Percentiles rank a stretch among this genome's conserved stretches.
These are phyloP conservation scores for Phytophthora pisi DNA, from an alignment of 352 stramenopile genomes.

Conservation along the genomic window DNA sequence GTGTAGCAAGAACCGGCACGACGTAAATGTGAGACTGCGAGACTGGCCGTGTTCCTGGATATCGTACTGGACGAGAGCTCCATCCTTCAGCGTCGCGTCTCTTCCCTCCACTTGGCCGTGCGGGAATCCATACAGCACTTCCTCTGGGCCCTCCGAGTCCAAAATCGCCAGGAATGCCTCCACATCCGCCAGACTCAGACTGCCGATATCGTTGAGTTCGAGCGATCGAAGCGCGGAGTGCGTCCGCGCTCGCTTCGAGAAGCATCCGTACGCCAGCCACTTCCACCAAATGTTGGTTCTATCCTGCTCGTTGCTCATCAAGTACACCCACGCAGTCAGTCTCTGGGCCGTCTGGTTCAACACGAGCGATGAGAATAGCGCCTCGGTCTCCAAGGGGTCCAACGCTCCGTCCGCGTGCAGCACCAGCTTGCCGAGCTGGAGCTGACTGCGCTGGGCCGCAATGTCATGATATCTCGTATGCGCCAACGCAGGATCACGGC, in stretches of 20 bases:
- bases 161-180: conserved; percentile 19
- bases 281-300: conserved; percentile 16
- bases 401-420: conserved; percentile 6
- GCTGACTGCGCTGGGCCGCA: background rate
- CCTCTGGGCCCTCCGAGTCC: conserved; percentile 18
- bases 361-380: conserved; percentile 15
- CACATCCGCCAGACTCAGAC: conserved; percentile 11
- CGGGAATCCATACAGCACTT: conserved; percentile 14
- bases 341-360: conserved; percentile 26
- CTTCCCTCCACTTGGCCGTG: conserved; percentile 9
- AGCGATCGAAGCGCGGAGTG: conserved; percentile 15
- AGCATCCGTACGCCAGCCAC: conserved; percentile 24
- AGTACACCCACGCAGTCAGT: conserved; percentile 7
- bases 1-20: conserved; percentile 8
- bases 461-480: conserved; percentile 5
- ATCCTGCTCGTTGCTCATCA: background rate
- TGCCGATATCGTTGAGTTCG: conserved; percentile 1
- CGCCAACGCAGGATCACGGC: conserved; percentile 1
- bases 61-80: conserved; percentile 17
- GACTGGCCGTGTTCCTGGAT: conserved; percentile 13
- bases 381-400: conserved; percentile 7
- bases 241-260: conserved; percentile 21
- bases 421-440: conserved; percentile 15
- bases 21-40: conserved; percentile 18
- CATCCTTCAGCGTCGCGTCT: conserved; percentile 22